phyloP scores from a whole-genome alignment of 2,329 filamentous ascomycete species.

The Nigrospora sphaerica region DNA sequence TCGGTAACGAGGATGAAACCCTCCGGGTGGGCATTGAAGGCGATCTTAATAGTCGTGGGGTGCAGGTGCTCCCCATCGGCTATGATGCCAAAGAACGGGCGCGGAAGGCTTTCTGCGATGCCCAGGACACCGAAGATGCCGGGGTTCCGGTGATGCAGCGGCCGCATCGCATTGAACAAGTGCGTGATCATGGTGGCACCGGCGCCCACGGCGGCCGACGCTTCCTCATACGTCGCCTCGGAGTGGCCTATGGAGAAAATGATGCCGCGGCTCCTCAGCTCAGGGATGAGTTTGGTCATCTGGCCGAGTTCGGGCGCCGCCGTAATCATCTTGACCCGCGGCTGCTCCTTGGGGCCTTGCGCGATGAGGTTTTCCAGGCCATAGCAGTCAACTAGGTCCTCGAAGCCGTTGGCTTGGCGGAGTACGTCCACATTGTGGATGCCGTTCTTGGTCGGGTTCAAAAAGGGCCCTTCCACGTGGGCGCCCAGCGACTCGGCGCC shows the following conservation, averaged over 20 bases:
- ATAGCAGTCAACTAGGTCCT: constrained; percentile 65
- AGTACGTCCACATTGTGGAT: constrained; percentile 74
- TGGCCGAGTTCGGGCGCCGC: constrained; percentile 74
- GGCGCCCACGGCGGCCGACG: constrained; percentile 59
- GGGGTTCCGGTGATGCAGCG: constrained; percentile 84
- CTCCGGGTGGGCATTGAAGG: constrained; percentile 76
- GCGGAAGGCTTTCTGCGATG: constrained; percentile 45
- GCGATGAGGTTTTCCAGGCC: constrained; percentile 59
- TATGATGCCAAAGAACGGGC: constrained; percentile 84
- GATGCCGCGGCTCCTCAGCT: constrained; percentile 59
- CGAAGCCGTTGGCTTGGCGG: constrained; percentile 52
- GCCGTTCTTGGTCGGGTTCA: constrained; percentile 76
- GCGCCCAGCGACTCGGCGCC: constrained; percentile 85
- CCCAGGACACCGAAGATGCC: constrained; percentile 84
- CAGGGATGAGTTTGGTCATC: constrained; percentile 62
- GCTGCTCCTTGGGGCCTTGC: constrained; percentile 23
- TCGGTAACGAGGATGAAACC: constrained; percentile 89
- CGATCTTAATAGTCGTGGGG: constrained; percentile 81
- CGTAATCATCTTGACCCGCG: constrained; percentile 71
- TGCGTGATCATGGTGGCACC: constrained; percentile 89
- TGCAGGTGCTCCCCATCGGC: constrained; percentile 87
- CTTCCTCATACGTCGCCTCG: constrained; percentile 80
- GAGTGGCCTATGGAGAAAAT: constrained; percentile 80
- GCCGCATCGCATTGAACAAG: constrained; percentile 89
- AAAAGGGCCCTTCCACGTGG: constrained; percentile 86